A percentile compares a stretch with the other conserved stretches of the same genome.
Conservation (phyloP, 2,329 filamentous ascomycete genomes). For the Fusarium metavorans region DNA sequence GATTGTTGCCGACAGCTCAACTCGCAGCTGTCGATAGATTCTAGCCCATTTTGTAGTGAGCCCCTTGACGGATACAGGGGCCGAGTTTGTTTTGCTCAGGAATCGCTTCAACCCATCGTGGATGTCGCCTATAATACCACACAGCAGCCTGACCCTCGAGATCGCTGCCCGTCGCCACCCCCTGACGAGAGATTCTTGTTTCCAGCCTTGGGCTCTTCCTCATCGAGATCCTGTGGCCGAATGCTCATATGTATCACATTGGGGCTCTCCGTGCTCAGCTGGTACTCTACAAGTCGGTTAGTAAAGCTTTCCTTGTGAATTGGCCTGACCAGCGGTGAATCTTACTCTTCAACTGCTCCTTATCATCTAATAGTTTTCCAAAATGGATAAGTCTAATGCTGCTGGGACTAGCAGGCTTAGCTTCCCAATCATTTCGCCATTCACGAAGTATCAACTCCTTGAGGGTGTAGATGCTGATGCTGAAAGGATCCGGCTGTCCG, state of each 20-base stretch:
- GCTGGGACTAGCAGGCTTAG: conserved; percentile 85
- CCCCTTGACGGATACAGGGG: conserved; percentile 8
- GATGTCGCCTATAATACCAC: conserved; percentile 59
- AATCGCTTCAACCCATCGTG: conserved; percentile 14
- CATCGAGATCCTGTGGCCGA: conserved; percentile 86
- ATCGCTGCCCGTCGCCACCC: conserved; percentile 55
- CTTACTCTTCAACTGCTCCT: conserved; percentile 84
- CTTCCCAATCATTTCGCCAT: conserved; percentile 93
- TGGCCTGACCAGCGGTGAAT: conserved; percentile 24
- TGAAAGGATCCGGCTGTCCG: conserved; percentile 80
- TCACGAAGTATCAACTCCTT: conserved; percentile 95
- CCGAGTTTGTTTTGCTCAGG: conserved; percentile 5
- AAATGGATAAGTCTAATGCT: conserved; percentile 93
- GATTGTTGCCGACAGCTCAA: conserved; percentile 10
- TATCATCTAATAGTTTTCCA: conserved; percentile 91
- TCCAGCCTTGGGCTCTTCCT: conserved; percentile 78
- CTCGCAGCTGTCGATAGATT: conserved; percentile 9
- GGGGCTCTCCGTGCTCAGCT: conserved; percentile 77
- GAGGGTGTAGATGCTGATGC: conserved; percentile 91
- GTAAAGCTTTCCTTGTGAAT: neutral
- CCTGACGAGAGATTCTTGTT: conserved; percentile 63
- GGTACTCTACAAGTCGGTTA: conserved; percentile 75
- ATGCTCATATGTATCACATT: conserved; percentile 97
- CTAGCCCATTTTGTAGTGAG: conserved; percentile 10
- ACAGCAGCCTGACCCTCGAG: conserved; percentile 61